Conservation (phyloP, 2,329 filamentous ascomycete species). For the Penicillium crustosum region DNA sequence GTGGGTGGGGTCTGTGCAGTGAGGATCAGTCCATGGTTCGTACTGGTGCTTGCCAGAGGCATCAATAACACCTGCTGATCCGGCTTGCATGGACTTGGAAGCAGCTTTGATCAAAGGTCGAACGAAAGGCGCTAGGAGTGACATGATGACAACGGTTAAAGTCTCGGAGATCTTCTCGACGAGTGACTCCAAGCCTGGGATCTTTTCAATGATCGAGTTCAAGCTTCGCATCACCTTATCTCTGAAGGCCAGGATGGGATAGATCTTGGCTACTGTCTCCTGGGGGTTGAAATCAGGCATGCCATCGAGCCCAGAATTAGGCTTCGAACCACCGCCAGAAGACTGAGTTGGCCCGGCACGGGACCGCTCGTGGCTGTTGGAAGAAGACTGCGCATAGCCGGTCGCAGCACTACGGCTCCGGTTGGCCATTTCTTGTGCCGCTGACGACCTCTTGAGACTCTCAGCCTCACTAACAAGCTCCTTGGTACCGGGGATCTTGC, state of each 20-base stretch:
- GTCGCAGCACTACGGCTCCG: slow-evolving; percentile 34
- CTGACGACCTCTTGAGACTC: slow-evolving; percentile 60
- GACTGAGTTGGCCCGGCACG: slow-evolving; percentile 46
- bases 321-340: slow-evolving; percentile 34
- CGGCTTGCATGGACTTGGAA: slow-evolving; percentile 79
- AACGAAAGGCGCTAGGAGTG: slow-evolving; percentile 86
- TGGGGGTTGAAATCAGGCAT: slow-evolving; percentile 79
- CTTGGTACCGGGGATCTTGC: slow-evolving; percentile 71
- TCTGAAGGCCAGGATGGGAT: slow-evolving; percentile 89
- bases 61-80: slow-evolving; percentile 69
- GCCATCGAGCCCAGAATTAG: slow-evolving; percentile 62
- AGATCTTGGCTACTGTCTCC: slow-evolving; percentile 77
- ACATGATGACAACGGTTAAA: slow-evolving; percentile 86
- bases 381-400: slow-evolving; percentile 28
- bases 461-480: slow-evolving; percentile 67
- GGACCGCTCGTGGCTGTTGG: slow-evolving; percentile 17
- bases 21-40: slow-evolving; percentile 75
- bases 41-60: slow-evolving; percentile 72
- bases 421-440: slow-evolving; percentile 64
- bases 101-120: slow-evolving; percentile 87
- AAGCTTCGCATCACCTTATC: slow-evolving; percentile 91
- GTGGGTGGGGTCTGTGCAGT: slow-evolving; percentile 76
- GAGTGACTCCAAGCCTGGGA: slow-evolving; percentile 84
- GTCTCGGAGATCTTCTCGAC: slow-evolving; percentile 93
- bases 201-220: slow-evolving; percentile 78